A percentile compares a stretch with the other conserved stretches of the same genome.
Conservation (phyloP, 169 alveolate species). For the Plasmodium chabaudi region DNA sequence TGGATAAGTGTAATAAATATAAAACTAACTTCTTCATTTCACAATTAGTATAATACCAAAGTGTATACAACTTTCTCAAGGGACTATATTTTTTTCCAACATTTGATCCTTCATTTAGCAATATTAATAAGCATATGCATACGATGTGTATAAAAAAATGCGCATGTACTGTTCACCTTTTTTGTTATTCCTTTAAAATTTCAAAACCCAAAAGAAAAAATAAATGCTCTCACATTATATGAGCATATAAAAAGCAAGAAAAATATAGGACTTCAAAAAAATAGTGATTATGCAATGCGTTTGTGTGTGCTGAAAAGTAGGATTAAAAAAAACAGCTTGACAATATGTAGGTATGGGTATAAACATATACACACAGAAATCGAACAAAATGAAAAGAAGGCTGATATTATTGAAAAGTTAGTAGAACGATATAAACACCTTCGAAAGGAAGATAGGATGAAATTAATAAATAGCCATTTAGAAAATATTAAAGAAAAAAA, state of each 20-base stretch:
- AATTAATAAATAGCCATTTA: conserved; percentile 42
- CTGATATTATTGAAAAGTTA: not conserved
- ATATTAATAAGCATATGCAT: not conserved
- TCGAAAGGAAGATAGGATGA: conserved; percentile 34
- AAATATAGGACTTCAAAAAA: no score
- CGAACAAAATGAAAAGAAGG: not conserved
- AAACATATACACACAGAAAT: not conserved
- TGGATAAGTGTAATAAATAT: no score
- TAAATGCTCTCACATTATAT: no score
- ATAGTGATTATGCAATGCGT: no score
- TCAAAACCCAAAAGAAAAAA: no score
- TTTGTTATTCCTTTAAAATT: no score
- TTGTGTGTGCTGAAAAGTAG: no score
- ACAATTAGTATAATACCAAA: no score
- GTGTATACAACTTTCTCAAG: no score
- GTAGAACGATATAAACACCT: conserved; percentile 36
- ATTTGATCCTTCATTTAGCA: not conserved
- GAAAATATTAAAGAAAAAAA: conserved; percentile 21
- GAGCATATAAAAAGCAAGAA: no score
- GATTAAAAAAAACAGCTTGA: no score
- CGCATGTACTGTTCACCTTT: not conserved
- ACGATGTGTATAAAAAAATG: not conserved
- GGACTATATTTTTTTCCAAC: not conserved
- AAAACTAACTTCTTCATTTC: no score
- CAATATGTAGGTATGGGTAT: not conserved